These are phyloP conservation scores for Bipolaris oryzae DNA, from an alignment of 2,329 filamentous ascomycete genomes.

Conservation along the genomic window DNA sequence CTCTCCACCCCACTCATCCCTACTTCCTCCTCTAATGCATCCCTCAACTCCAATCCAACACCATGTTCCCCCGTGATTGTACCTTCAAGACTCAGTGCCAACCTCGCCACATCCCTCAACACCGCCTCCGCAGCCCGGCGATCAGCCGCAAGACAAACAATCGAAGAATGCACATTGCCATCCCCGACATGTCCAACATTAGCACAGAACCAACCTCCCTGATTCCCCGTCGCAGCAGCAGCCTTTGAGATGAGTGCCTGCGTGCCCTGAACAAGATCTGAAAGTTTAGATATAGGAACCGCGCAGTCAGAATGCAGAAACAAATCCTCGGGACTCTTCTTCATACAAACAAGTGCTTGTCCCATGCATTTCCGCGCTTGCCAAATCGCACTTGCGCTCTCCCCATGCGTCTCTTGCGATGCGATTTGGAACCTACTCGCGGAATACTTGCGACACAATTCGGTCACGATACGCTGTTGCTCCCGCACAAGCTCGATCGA, in stretches of 20 bases:
- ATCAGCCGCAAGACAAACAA: slow-evolving; percentile 38
- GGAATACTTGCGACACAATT: slow-evolving; percentile 61
- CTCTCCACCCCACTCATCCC: slow-evolving; percentile 73
- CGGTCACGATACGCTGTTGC: slow-evolving; percentile 70
- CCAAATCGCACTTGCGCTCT: slow-evolving; percentile 71
- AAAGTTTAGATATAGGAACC: slow-evolving; percentile 72
- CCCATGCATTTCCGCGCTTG: slow-evolving; percentile 74
- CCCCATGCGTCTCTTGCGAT: slow-evolving; percentile 49
- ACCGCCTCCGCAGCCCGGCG: slow-evolving; percentile 32
- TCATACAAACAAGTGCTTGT: slow-evolving; percentile 71
- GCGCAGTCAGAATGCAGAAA: slow-evolving; percentile 81
- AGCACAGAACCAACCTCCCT: slow-evolving; percentile 36
- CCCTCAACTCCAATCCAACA: slow-evolving; percentile 79
- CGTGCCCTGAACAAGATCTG: slow-evolving; percentile 75
- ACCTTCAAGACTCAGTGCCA: slow-evolving; percentile 80
- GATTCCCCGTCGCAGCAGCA: neutral
- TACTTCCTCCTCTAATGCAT: slow-evolving; percentile 78
- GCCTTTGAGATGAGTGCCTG: slow-evolving; percentile 63
- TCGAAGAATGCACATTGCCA: slow-evolving; percentile 51
- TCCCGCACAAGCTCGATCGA: slow-evolving; percentile 68
- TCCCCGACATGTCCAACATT: slow-evolving; percentile 77
- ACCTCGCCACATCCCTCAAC: slow-evolving; percentile 70
- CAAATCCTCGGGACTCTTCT: slow-evolving; percentile 60
- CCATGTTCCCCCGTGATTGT: slow-evolving; percentile 87
- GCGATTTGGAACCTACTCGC: slow-evolving; percentile 71